Percentiles rank a stretch among this genome's conserved stretches.
phyloP scores from a whole-genome alignment of 164 flowering plant genomes.

The Magnolia sinica region DNA sequence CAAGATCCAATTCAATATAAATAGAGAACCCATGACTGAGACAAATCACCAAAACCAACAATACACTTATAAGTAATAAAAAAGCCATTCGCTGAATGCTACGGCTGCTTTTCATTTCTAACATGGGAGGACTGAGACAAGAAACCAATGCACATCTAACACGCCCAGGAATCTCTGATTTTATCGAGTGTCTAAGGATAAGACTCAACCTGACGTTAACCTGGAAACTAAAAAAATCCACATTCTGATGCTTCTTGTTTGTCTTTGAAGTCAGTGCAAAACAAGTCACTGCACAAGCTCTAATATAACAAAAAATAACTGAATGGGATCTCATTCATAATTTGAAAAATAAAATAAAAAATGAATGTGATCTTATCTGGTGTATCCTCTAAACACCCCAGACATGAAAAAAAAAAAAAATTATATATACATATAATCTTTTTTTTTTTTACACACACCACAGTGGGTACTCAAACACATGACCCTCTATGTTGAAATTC shows the following conservation, averaged over 20 bases:
- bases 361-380: too few relatives aligned
- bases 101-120: background rate
- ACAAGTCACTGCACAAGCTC: background rate
- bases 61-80: background rate
- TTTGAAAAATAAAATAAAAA: too few relatives aligned
- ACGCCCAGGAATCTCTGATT: background rate
- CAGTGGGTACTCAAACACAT: too few relatives aligned
- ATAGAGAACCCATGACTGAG: background rate
- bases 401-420: too few relatives aligned
- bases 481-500: too few relatives aligned
- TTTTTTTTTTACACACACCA: too few relatives aligned
- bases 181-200: background rate
- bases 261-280: too few relatives aligned
- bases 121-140: background rate
- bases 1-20: background rate
- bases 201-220: background rate
- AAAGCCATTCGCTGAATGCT: background rate
- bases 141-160: background rate
- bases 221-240: background rate
- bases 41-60: background rate
- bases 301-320: background rate
- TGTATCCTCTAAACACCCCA: too few relatives aligned
- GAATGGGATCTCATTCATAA: background rate
- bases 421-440: too few relatives aligned
- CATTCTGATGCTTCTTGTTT: too few relatives aligned